Conservation (phyloP, 2,329 filamentous ascomycete genomes). For the Fusarium staphyleae region DNA sequence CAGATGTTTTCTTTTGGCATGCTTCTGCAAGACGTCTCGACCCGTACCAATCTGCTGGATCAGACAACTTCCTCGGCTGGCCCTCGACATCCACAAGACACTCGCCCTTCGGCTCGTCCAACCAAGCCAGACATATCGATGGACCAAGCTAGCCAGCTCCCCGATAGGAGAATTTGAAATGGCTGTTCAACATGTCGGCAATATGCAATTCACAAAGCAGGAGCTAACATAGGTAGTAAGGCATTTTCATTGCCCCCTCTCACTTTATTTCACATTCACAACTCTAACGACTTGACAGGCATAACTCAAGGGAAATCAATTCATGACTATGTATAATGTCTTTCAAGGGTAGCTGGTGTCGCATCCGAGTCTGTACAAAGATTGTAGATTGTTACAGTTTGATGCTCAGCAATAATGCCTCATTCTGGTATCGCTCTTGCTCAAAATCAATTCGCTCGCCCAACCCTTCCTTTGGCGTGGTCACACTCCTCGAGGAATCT, state of each 20-base stretch:
- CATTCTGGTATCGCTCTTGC: constrained; percentile 32
- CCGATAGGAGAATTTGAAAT: constrained; percentile 15
- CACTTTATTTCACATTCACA: no score
- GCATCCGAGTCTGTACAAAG: constrained; percentile 29
- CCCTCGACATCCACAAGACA: neutral
- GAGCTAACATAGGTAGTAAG: no score
- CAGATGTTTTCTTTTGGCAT: constrained; percentile 49
- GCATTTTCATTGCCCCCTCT: no score
- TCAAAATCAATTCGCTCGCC: constrained; percentile 36
- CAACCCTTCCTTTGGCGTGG: constrained; percentile 48
- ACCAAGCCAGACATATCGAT: constrained; percentile 19
- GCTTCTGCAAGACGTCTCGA: constrained; percentile 46
- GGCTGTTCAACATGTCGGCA: neutral
- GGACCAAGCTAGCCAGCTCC: constrained; percentile 17
- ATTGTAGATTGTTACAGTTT: constrained; percentile 38
- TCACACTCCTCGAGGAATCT: constrained; percentile 66
- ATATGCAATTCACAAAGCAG: no score
- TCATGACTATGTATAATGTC: constrained; percentile 21
- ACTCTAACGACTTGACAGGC: neutral
- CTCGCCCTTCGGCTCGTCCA: constrained; percentile 9
- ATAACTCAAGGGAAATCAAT: constrained; percentile 35
- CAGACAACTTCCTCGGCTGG: constrained; percentile 3
- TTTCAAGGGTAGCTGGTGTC: constrained; percentile 30
- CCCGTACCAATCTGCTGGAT: constrained; percentile 38
- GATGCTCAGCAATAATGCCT: constrained; percentile 15